phyloP scores from a whole-genome alignment of 495 filamentous ascomycete genomes.

The Viridothelium virens region DNA sequence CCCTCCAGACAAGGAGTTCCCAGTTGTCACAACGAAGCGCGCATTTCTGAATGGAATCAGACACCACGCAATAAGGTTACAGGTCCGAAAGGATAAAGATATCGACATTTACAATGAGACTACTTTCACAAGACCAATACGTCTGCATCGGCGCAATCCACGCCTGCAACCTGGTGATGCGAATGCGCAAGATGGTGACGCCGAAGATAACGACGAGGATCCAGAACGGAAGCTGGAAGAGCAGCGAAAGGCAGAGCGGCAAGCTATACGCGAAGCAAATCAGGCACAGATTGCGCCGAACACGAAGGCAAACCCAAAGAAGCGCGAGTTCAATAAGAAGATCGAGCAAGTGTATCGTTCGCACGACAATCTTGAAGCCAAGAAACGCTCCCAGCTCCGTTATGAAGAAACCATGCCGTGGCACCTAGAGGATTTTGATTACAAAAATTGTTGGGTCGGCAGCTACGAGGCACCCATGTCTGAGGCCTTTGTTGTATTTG shows the following conservation, averaged over 20 bases:
- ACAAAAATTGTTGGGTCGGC: conserved; percentile 86
- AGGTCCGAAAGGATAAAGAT: conserved; percentile 20
- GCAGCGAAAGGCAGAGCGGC: conserved; percentile 62
- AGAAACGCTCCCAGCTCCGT: conserved; percentile 67
- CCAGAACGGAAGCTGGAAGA: conserved; percentile 66
- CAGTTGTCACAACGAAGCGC: conserved; percentile 72
- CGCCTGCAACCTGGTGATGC: conserved; percentile 49
- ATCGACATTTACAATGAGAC: conserved; percentile 49
- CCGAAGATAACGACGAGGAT: conserved; percentile 46
- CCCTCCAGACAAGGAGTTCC: conserved; percentile 50
- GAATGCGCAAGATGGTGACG: conserved; percentile 40
- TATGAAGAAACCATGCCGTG: conserved; percentile 95
- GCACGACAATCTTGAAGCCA: conserved; percentile 63
- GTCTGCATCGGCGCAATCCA: conserved; percentile 85
- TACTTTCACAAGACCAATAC: conserved; percentile 79
- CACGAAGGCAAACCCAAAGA: conserved; percentile 43
- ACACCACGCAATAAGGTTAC: conserved; percentile 75
- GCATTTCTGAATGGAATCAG: conserved; percentile 71
- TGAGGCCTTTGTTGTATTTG: conserved; percentile 65
- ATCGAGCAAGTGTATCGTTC: conserved; percentile 51
- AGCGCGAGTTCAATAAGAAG: conserved; percentile 66
- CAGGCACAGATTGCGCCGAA: conserved; percentile 80
- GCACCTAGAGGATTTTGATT: conserved; percentile 94
- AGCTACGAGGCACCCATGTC: conserved; percentile 80
- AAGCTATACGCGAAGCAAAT: conserved; percentile 73